Base-by-base conservation (phyloP, 352 stramenopile species). In the Elongisporangium undulatum region DNA sequence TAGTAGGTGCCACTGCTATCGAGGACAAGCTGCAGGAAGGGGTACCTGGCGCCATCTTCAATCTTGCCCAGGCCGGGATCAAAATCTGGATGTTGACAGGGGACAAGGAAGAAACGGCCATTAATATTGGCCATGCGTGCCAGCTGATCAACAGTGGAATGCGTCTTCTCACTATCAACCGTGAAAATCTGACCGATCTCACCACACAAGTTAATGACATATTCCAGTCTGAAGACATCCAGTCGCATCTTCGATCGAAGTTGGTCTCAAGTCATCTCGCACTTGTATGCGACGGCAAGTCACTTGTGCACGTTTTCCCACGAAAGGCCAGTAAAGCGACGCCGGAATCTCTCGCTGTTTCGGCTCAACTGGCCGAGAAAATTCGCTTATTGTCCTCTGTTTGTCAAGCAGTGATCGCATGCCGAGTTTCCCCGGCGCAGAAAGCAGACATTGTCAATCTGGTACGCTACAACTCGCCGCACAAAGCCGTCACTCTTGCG, bases 1-100 rank as follows among this genome's bases (percentile, higher is more conserved):
- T 96, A 17, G 72, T 97, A 3, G 93, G 93, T 0, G 87, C 89
- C 0, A 97, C 89, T 5, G 93, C 91, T 29, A 98, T 98, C 56
- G 93, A 98, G 73, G 93, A 98, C 66, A 94, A 97, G 66, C 75
- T 98, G 4, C 93, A 98, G 60, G 79, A 86, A 17, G 92, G 88
- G 20, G 93, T 98, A 3, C 89, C 90, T 1, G 69, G 80, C 49
- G 75, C 88, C 22, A 98, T 98, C 51, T 85, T 79, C 34, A 83
- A 87, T 49, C 74, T 98, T 4, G 81, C 85, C 5, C 66, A 87
- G 29, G 93, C 92, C 3, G 93, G 93, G n/a, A 97, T 98, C 53
- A 96, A 97, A 63, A 85, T 98, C 34, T 98, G 92, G 90, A 94
- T 98, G 74, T 78, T 98, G 19, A 98, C 94, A 2, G 93, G 93